Evolutionary conservation across 2,329 filamentous ascomycete genomes (phyloP).

Genomic region (Phialocephala subalpina): DNA sequence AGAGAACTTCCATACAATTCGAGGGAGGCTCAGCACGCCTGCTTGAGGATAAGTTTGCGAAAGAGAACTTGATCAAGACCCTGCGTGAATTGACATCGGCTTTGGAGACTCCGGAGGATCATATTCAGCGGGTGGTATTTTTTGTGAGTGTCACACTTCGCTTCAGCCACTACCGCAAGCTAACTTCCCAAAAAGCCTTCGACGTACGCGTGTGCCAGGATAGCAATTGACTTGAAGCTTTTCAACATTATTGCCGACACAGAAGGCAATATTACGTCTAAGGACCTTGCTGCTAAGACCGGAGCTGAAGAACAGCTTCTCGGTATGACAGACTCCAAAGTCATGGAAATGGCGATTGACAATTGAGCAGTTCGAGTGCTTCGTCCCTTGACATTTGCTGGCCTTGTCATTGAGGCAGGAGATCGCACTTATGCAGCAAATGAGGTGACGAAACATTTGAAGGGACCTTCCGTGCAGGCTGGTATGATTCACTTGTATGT

Average conservation of each 20-base stretch:
- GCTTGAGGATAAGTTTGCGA: not conserved
- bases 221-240: conserved; percentile 27
- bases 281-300: conserved; percentile 19
- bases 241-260: conserved; percentile 21
- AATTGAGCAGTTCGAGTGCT: conserved; percentile 14
- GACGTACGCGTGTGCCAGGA: conserved; percentile 19
- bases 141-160: conserved; percentile 3
- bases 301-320: conserved; percentile 24
- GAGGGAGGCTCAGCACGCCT: not conserved
- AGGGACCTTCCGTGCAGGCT: conserved; percentile 16
- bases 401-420: conserved; percentile 15
- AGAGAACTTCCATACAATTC: not conserved
- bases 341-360: not conserved
- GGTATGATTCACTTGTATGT: conserved; percentile 22
- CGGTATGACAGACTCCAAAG: not conserved
- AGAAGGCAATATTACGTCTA: conserved; percentile 10
- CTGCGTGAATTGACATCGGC: conserved; percentile 12
- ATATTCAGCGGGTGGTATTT: conserved; percentile 11
- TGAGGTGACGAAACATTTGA: conserved; percentile 11
- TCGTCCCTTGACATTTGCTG: conserved; percentile 11
- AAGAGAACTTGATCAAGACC: conserved; percentile 6
- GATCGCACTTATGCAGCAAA: conserved; percentile 19
- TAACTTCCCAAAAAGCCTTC: conserved; percentile 10
- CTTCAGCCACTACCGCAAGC: not conserved
- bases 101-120: conserved; percentile 16